Evolutionary conservation across 225 moss, liverwort and hornwort genomes (phyloP).

Genomic region (Marchantia paleacea): DNA sequence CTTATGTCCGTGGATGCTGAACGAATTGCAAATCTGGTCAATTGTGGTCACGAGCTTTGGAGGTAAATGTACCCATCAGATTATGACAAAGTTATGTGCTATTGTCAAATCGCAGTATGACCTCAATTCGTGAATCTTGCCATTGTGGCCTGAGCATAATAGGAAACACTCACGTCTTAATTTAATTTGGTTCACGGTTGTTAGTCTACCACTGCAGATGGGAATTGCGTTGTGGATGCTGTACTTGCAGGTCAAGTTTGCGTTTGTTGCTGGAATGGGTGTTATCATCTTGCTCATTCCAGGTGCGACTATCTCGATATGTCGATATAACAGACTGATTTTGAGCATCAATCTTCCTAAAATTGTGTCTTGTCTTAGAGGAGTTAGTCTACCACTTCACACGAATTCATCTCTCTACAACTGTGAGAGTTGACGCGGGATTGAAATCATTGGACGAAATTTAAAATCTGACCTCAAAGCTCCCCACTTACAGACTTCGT

Average conservation of each 20-base stretch:
- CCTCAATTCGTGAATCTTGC: not conserved
- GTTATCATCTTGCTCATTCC: conserved; percentile 87
- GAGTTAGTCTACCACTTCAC: not conserved
- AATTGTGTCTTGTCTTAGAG: too few species aligned
- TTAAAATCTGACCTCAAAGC: not conserved
- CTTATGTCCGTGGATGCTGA: conserved; percentile 87
- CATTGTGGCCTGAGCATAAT: not conserved
- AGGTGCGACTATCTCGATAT: conserved; percentile 25
- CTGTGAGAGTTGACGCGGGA: not conserved
- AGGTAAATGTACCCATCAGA: conserved; percentile 45
- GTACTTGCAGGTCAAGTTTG: conserved; percentile 90
- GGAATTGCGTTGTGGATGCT: conserved; percentile 81
- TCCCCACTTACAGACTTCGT: not conserved
- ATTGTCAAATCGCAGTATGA: not conserved
- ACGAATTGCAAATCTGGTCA: conserved; percentile 66
- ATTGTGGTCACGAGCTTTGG: conserved; percentile 80
- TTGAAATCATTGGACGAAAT: not conserved
- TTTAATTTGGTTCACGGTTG: conserved; percentile 35
- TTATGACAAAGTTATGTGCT: not conserved
- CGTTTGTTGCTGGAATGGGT: conserved; percentile 82
- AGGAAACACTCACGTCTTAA: not conserved
- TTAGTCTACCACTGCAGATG: conserved; percentile 84
- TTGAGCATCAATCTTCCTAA: too few species aligned
- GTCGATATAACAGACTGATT: too few species aligned
- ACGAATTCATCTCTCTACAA: not conserved